Conservation (phyloP, 345 rosid species). For the Gossypium thurberi region DNA sequence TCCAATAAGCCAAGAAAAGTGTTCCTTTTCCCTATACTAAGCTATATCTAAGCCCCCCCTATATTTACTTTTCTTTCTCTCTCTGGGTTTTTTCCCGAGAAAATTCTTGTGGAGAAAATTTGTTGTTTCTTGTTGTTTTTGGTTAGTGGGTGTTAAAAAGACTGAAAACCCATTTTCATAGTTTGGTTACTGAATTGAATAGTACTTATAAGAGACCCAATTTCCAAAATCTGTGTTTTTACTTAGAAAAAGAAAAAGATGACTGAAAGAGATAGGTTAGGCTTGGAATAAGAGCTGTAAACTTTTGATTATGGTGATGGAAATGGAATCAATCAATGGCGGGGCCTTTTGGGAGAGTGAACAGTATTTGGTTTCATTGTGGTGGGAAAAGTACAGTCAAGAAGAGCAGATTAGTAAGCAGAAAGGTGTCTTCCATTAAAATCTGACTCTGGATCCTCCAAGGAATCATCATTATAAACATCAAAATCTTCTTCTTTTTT, state of each 20-base stretch:
- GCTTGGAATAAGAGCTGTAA: slow-evolving; percentile 6
- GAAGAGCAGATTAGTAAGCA: too few relatives aligned
- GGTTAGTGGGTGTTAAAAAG: slow-evolving; percentile 5
- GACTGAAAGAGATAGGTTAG: slow-evolving; percentile 40
- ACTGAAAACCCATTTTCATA: background rate
- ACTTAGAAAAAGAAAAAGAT: background rate
- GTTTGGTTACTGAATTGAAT: background rate
- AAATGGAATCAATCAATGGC: slow-evolving; percentile 6
- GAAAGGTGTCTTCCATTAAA: slow-evolving; percentile 23
- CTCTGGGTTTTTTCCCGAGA: slow-evolving; percentile 12
- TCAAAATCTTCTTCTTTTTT: slow-evolving; percentile 24
- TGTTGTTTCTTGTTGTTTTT: slow-evolving; percentile 2
- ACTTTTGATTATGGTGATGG: background rate
- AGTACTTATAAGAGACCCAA: slow-evolving; percentile 17
- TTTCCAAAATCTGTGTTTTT: slow-evolving; percentile 23
- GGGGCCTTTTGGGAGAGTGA: slow-evolving; percentile 31
- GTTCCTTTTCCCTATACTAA: slow-evolving; percentile 20
- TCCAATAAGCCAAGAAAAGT: slow-evolving; percentile 16
- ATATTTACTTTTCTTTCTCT: slow-evolving; percentile 12
- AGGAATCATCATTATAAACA: slow-evolving; percentile 41
- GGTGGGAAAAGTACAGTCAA: slow-evolving; percentile 33
- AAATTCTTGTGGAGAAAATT: slow-evolving; percentile 16
- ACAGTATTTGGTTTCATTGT: slow-evolving; percentile 30
- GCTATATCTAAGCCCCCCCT: slow-evolving; percentile 6
- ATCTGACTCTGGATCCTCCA: slow-evolving; percentile 58